Percentiles rank a stretch among this genome's conserved stretches.
Conservation (phyloP, 106 monocot species). For the Allium fistulosum region DNA sequence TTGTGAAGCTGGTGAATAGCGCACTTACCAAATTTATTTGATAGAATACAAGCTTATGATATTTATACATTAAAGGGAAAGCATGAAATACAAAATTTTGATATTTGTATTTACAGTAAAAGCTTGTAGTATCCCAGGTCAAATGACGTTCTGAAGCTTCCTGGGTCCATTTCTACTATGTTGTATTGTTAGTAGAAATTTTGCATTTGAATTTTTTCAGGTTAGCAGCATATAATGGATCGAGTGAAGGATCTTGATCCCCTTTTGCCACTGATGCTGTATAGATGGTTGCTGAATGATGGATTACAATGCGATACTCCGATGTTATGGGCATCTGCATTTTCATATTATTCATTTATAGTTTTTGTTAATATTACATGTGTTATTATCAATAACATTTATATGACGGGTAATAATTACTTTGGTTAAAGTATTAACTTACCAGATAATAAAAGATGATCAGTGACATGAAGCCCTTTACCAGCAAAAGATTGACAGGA, state of each 20-base stretch:
- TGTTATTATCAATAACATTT: too few species aligned
- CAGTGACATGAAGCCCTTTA: slow-evolving; percentile 28
- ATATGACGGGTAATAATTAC: too few species aligned
- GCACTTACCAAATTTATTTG: too few species aligned
- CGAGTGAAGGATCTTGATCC: slow-evolving; percentile 11
- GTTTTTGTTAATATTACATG: too few species aligned
- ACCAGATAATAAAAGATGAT: slow-evolving; percentile 43
- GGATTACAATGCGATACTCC: slow-evolving; percentile 33
- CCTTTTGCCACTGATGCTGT: slow-evolving; percentile 13
- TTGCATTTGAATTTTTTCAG: slow-evolving; percentile 15
- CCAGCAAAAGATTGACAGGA: slow-evolving; percentile 24
- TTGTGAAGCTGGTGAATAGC: too few species aligned
- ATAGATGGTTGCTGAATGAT: slow-evolving; percentile 20
- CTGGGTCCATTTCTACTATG: neutral
- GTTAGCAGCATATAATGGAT: neutral
- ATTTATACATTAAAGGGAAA: too few species aligned
- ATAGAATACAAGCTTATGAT: too few species aligned
- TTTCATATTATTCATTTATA: too few species aligned
- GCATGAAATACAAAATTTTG: too few species aligned
- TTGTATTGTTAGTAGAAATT: neutral
- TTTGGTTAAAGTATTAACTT: neutral
- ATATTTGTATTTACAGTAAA: slow-evolving; percentile 1
- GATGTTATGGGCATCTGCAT: slow-evolving; percentile 33
- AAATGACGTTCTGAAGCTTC: neutral
- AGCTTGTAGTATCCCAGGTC: slow-evolving; percentile 7